These are phyloP conservation scores for Aspergillus nomiae DNA, from an alignment of 2,329 filamentous ascomycete genomes.

Conservation along the genomic window DNA sequence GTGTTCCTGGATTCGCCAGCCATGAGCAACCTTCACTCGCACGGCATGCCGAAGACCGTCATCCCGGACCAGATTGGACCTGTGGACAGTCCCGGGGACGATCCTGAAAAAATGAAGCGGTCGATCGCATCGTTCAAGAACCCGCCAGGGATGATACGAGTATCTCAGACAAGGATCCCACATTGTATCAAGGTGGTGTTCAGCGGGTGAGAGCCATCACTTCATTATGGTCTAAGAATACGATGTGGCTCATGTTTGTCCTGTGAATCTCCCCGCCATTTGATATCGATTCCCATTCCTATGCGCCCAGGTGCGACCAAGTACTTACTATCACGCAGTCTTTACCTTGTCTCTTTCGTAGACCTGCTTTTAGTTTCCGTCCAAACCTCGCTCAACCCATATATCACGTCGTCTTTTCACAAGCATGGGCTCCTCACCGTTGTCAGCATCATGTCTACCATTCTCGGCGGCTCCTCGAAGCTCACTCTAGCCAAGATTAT, in stretches of 20 bases:
- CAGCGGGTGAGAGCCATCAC: constrained; percentile 1
- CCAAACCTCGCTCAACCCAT: constrained; percentile 2
- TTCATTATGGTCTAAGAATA: background rate
- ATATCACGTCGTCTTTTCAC: background rate
- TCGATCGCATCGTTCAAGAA: background rate
- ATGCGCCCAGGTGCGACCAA: fast-evolving
- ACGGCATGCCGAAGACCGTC: background rate
- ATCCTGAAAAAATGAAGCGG: background rate
- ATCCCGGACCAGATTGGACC: background rate
- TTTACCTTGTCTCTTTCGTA: constrained; percentile 6
- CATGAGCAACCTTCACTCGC: background rate
- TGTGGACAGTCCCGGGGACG: background rate
- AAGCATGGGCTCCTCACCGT: background rate
- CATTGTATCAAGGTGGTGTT: background rate
- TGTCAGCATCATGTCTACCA: constrained; percentile 2
- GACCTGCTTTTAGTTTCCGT: background rate
- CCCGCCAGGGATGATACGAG: background rate
- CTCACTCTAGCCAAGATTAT: constrained; percentile 6
- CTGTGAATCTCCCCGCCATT: background rate
- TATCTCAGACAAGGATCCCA: background rate
- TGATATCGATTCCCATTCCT: no score
- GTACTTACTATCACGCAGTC: background rate
- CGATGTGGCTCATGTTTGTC: background rate
- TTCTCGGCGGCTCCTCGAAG: background rate
- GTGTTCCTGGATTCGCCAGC: background rate